These are phyloP conservation scores for Gomphus sp. DNA, from an alignment of 1,284 basidiomycete genomes.

Conservation along the genomic window DNA sequence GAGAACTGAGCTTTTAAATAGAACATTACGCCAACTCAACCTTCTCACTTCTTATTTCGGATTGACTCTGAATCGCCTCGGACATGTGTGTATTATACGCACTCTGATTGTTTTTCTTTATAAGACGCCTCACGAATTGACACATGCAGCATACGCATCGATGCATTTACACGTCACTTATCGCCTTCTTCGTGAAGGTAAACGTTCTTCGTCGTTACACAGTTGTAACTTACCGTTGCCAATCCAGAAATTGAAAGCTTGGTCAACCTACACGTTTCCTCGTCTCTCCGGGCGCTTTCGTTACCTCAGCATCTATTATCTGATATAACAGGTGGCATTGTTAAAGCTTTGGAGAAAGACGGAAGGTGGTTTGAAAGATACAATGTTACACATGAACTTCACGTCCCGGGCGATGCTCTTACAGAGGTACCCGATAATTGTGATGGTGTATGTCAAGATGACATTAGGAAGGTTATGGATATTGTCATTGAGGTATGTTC, in stretches of 20 bases:
- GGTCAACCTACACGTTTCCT: conserved; percentile 40
- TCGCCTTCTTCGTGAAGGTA: conserved; percentile 69
- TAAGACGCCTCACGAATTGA: not conserved
- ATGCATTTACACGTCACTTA: conserved; percentile 57
- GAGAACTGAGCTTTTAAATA: not conserved
- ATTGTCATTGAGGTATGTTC: conserved; percentile 22
- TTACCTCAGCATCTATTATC: conserved; percentile 18
- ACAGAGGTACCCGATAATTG: conserved; percentile 26
- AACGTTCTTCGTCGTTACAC: not conserved
- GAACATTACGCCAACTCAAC: conserved; percentile 40
- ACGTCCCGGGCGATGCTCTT: conserved; percentile 24
- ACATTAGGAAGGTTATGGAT: conserved; percentile 25
- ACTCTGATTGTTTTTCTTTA: not conserved
- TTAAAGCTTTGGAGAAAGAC: conserved; percentile 53
- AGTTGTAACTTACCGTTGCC: conserved; percentile 4
- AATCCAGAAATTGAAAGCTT: conserved; percentile 51
- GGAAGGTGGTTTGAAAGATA: conserved; percentile 60
- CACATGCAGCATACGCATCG: conserved; percentile 44
- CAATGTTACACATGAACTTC: conserved; percentile 55
- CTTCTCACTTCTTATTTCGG: conserved; percentile 66
- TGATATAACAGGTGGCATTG: not conserved
- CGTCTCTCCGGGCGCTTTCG: conserved; percentile 22
- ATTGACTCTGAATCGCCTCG: conserved; percentile 48
- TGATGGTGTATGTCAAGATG: conserved; percentile 22
- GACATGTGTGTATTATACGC: conserved; percentile 28